These are phyloP conservation scores for Hygrocybe coccinea DNA, from an alignment of 768 basidiomycete genomes.

Conservation along the genomic window DNA sequence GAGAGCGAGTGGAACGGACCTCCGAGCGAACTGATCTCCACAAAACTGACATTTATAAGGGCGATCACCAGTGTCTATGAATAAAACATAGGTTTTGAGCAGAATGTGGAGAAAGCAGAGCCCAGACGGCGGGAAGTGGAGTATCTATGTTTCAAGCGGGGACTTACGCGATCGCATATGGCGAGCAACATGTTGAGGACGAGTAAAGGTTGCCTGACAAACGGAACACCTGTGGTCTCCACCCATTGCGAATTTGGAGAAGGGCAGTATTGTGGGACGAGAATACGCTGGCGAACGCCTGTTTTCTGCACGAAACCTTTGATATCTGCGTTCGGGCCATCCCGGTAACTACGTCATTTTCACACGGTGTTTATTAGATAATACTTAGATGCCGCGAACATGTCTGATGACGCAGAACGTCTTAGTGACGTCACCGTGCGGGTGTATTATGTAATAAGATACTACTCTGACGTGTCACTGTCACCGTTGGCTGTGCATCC, in stretches of 20 bases:
- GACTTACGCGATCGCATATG: slow-evolving; percentile 88
- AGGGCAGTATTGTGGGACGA: background rate
- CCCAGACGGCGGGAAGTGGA: slow-evolving; percentile 18
- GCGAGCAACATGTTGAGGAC: slow-evolving; percentile 84
- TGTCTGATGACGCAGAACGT: too few relatives aligned
- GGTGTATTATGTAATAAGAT: too few relatives aligned
- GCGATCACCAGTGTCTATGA: slow-evolving; percentile 78
- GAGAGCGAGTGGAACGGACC: slow-evolving; percentile 37
- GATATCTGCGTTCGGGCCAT: too few relatives aligned
- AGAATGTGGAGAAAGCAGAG: slow-evolving; percentile 7
- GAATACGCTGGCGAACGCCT: too few relatives aligned
- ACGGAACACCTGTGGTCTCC: slow-evolving; percentile 86
- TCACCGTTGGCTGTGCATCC: too few relatives aligned
- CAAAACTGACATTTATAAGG: slow-evolving; percentile 87
- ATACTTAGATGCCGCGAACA: too few relatives aligned
- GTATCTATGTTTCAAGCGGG: slow-evolving; percentile 7
- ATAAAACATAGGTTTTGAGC: slow-evolving; percentile 5
- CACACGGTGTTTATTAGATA: too few relatives aligned
- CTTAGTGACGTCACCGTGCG: too few relatives aligned
- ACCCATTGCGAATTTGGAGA: slow-evolving; percentile 43
- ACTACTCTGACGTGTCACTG: too few relatives aligned
- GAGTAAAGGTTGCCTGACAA: slow-evolving; percentile 81
- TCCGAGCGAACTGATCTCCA: slow-evolving; percentile 86
- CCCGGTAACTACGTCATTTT: too few relatives aligned
- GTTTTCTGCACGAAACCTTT: too few relatives aligned